Evolutionary conservation across 2,329 filamentous ascomycete species (phyloP).

Genomic region (Talaromyces verruculosus): DNA sequence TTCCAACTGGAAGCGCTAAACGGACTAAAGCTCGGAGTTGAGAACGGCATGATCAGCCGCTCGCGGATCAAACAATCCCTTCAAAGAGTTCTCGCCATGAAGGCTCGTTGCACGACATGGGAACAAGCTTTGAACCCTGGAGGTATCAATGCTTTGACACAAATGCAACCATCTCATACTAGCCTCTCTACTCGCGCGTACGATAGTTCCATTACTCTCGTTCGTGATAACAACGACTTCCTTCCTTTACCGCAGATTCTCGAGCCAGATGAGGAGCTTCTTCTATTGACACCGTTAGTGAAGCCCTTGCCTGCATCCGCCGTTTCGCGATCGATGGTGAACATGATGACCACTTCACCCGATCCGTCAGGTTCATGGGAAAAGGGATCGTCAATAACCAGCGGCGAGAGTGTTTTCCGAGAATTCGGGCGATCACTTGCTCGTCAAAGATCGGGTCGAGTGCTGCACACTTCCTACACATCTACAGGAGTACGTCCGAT

Average conservation of each 20-base stretch:
- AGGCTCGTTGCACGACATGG: conserved; percentile 85
- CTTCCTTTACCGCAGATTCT: conserved; percentile 80
- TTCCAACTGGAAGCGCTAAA: conserved; percentile 90
- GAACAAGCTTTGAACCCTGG: conserved; percentile 84
- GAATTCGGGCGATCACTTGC: conserved; percentile 87
- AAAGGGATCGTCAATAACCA: conserved; percentile 69
- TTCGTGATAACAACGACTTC: conserved; percentile 81
- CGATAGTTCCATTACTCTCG: conserved; percentile 87
- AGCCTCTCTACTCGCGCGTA: conserved; percentile 82
- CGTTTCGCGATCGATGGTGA: conserved; percentile 67
- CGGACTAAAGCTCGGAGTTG: conserved; percentile 82
- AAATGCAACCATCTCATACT: conserved; percentile 79
- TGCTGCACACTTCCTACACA: conserved; percentile 92
- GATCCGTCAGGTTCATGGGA: conserved; percentile 57
- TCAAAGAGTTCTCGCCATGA: conserved; percentile 74
- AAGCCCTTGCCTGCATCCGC: conserved; percentile 91
- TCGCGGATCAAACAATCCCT: conserved; percentile 78
- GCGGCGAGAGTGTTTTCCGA: conserved; percentile 87
- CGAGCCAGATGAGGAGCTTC: conserved; percentile 81
- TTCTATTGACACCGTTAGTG: conserved; percentile 83
- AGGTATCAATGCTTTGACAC: conserved; percentile 72
- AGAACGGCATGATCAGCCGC: conserved; percentile 84
- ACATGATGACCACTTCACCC: conserved; percentile 48
- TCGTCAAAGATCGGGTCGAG: conserved; percentile 77
- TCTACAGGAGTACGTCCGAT: conserved; percentile 88